Evolutionary conservation across 2,329 filamentous ascomycete genomes (phyloP).

Genomic region (Hypomyces perniciosus): DNA sequence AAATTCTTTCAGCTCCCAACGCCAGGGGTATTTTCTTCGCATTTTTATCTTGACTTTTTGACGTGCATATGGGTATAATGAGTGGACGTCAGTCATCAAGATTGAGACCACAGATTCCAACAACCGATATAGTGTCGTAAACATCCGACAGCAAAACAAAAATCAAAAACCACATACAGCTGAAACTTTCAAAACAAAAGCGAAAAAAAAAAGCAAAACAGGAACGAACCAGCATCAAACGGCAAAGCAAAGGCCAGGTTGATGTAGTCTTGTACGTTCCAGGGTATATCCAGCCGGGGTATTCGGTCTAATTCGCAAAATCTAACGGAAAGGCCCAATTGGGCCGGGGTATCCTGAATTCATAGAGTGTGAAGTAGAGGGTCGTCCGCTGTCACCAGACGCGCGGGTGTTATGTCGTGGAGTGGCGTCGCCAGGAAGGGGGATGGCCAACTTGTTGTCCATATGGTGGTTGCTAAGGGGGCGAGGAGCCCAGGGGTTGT

Average conservation of each 20-base stretch:
- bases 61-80: conserved; percentile 31
- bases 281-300: conserved; percentile 62
- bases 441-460: conserved; percentile 56
- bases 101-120: conserved; percentile 21
- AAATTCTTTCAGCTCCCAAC: conserved; percentile 20
- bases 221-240: conserved; percentile 14
- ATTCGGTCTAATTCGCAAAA: conserved; percentile 46
- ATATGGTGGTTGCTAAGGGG: conserved; percentile 61
- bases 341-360: conserved; percentile 94
- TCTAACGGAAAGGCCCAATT: conserved; percentile 86
- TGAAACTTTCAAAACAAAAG: conserved; percentile 15
- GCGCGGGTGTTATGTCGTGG: conserved; percentile 77
- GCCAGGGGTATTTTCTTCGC: conserved; percentile 30
- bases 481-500: conserved; percentile 59
- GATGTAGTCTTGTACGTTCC: conserved; percentile 47
- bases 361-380: conserved; percentile 90
- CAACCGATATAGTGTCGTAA: conserved; percentile 17
- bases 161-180: conserved; percentile 14
- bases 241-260: conserved; percentile 26
- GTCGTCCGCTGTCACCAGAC: conserved; percentile 85
- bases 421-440: conserved; percentile 73
- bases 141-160: conserved; percentile 11
- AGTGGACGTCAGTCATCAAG: conserved; percentile 30
- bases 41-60: conserved; percentile 26
- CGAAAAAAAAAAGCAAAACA: conserved; percentile 16